Conservation (phyloP, 2,329 filamentous ascomycete genomes). For the Curvularia verruculosa region DNA sequence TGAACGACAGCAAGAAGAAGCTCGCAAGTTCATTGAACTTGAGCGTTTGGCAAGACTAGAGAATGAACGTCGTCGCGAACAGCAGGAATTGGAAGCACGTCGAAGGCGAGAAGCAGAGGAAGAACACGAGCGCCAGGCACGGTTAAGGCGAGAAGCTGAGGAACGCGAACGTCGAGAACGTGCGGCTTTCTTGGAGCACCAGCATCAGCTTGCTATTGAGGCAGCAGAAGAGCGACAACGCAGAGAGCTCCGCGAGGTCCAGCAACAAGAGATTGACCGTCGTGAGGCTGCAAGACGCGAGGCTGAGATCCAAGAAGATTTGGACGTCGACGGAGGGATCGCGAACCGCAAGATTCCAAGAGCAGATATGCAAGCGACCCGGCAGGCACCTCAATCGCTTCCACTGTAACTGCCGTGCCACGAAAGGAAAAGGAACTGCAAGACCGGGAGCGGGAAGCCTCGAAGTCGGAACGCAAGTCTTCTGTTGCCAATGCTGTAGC, state of each 20-base stretch:
- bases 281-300: constrained; percentile 36
- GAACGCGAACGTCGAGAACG: constrained; percentile 43
- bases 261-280: constrained; percentile 37
- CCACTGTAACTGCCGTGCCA: constrained; percentile 39
- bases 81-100: constrained; percentile 33
- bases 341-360: constrained; percentile 31
- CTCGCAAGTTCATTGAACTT: constrained; percentile 34
- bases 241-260: constrained; percentile 33
- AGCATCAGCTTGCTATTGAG: constrained; percentile 31
- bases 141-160: constrained; percentile 36
- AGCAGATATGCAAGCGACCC: constrained; percentile 33
- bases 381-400: constrained; percentile 37
- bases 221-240: constrained; percentile 33
- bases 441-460: constrained; percentile 42
- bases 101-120: constrained; percentile 36
- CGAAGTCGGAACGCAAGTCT: constrained; percentile 47
- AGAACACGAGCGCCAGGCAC: constrained; percentile 32
- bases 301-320: constrained; percentile 36
- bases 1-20: constrained; percentile 39
- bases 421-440: constrained; percentile 45
- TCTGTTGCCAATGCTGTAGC: constrained; percentile 46
- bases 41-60: constrained; percentile 39
- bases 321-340: constrained; percentile 36
- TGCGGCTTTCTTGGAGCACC: constrained; percentile 33
- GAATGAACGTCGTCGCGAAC: constrained; percentile 37